These are phyloP conservation scores for Suillus clintonianus DNA, from an alignment of 768 basidiomycete species.

Conservation along the genomic window DNA sequence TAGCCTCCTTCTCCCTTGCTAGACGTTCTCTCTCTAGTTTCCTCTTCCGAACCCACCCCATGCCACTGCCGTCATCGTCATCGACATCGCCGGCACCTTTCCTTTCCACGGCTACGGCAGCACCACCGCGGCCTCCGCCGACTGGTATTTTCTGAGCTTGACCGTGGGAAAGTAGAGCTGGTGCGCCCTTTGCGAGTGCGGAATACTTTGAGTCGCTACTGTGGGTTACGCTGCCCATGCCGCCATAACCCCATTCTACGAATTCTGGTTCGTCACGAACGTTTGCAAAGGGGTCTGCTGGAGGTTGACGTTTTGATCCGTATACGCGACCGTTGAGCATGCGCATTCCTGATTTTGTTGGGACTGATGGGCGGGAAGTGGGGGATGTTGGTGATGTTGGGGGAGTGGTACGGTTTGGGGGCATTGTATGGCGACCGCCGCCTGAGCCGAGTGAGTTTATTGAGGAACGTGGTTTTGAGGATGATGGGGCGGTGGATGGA, in stretches of 20 bases:
- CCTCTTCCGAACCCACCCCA: slow-evolving; percentile 77
- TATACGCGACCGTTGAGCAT: slow-evolving; percentile 91
- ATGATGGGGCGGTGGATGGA: slow-evolving; percentile 1
- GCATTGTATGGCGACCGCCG: slow-evolving; percentile 28
- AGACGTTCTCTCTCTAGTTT: slow-evolving; percentile 58
- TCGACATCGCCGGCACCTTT: slow-evolving; percentile 35
- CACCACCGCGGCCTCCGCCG: slow-evolving; percentile 25
- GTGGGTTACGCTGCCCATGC: slow-evolving; percentile 63
- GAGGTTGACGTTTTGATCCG: slow-evolving; percentile 47
- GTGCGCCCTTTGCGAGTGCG: not conserved
- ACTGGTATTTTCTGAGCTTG: slow-evolving; percentile 20
- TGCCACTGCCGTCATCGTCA: slow-evolving; percentile 82
- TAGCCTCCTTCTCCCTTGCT: slow-evolving; percentile 21
- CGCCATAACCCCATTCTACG: slow-evolving; percentile 91
- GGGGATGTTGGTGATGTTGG: slow-evolving; percentile 1
- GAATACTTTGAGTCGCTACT: slow-evolving; percentile 20
- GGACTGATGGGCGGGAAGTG: slow-evolving; percentile 6
- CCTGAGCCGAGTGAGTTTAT: slow-evolving; percentile 23
- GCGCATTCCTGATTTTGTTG: slow-evolving; percentile 41
- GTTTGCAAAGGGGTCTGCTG: slow-evolving; percentile 63
- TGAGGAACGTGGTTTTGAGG: slow-evolving; percentile 24
- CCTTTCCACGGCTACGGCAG: slow-evolving; percentile 34
- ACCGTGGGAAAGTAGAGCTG: not conserved
- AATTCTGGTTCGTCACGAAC: slow-evolving; percentile 74
- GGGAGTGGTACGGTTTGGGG: slow-evolving; percentile 8